phyloP scores from a whole-genome alignment of 2,329 filamentous ascomycete genomes.

The Penicillium sp. region DNA sequence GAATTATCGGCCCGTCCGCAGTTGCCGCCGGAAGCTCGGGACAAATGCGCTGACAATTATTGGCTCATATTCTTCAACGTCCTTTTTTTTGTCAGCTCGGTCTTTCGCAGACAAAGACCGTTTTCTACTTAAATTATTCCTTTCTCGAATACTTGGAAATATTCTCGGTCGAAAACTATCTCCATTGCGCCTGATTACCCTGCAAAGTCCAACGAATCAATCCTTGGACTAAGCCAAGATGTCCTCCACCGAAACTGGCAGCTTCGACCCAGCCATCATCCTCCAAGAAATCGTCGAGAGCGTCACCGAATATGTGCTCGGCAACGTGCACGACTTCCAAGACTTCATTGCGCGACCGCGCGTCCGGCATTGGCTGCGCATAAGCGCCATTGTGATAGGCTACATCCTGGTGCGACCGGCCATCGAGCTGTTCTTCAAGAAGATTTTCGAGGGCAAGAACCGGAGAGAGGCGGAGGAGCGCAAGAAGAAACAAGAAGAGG shows the following conservation, averaged over 20 bases:
- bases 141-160: neutral
- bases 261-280: slow-evolving; percentile 1
- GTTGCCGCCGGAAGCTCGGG: neutral
- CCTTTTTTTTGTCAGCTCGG: neutral
- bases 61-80: neutral
- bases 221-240: neutral
- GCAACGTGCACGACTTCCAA: slow-evolving; percentile 30
- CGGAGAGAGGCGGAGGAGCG: slow-evolving; percentile 56
- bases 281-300: slow-evolving; percentile 15
- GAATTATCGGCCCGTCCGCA: neutral
- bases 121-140: neutral
- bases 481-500: slow-evolving; percentile 56
- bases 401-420: slow-evolving; percentile 64
- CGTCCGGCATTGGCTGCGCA: slow-evolving; percentile 52
- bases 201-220: neutral
- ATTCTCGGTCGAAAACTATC: too few species aligned
- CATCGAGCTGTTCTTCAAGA: slow-evolving; percentile 57
- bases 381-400: slow-evolving; percentile 65
- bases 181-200: too few species aligned
- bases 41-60: neutral
- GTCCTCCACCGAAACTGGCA: slow-evolving; percentile 3
- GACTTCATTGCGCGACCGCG: slow-evolving; percentile 35
- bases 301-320: slow-evolving; percentile 18
- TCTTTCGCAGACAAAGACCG: neutral
- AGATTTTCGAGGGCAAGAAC: slow-evolving; percentile 43